Base-by-base conservation (phyloP, 2,329 filamentous ascomycete genomes). In the Ambrosiella beaveri region DNA sequence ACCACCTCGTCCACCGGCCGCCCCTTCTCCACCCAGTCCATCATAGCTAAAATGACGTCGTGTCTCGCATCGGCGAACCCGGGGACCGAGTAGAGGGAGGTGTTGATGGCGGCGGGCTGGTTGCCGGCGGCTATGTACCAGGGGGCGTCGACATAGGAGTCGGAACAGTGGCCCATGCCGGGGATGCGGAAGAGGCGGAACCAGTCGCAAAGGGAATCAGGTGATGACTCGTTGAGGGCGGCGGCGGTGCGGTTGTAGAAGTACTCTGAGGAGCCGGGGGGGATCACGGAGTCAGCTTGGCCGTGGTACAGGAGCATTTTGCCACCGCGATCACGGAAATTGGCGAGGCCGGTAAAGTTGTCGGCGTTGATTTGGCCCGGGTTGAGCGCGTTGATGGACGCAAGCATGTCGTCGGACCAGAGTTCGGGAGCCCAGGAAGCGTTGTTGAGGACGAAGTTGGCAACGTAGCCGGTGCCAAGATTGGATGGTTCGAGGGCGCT, bases 181-280 rank as follows among this genome's bases (percentile, higher is more conserved):
- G 74, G 74, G 9, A 78, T 70, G 15, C 66, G 66, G 65, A 78
- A 77, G 62, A 74, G 71, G 1, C 67, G 64, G 68, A 77, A 82
- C 65, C 75, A 74, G 15, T 74, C 71, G 1, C 71, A 4, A 4
- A 27, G 27, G 27, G 74, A 39, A 73, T 71, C 7, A 57, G 60
- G 12, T 63, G 63, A 40, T 65, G 15, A 13, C 51, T 68, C 65
- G 2, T 66, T 64, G 36, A 62, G 61, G 0, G 73, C 72, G 0
- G 73, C 73, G 12, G 75, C 71, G 57, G 81, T 58, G 5, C 59
- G 49, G 39, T 60, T 45, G 62, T 71, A 71, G 59, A 69, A 71
- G 44, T 67, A 51, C n/a, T 66, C 62, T 3, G 68, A 70, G 9
- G 67, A 67, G n/a, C 65, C 64, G 27, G 65, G 62, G 1, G 71